Evolutionary conservation across 345 rosid species (phyloP).

Genomic region (Hevea brasiliensis): DNA sequence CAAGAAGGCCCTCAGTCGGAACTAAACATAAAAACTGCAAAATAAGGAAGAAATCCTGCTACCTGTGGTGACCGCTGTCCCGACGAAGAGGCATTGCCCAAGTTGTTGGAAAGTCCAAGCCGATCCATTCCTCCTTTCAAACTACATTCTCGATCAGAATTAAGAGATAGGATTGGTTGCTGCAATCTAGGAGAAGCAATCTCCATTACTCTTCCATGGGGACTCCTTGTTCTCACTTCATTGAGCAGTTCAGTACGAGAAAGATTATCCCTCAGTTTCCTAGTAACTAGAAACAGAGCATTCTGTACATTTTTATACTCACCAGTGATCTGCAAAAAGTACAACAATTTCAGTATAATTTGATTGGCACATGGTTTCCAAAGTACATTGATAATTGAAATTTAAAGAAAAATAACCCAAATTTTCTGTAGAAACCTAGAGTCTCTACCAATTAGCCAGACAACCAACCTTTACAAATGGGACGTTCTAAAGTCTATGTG

Average conservation of each 20-base stretch:
- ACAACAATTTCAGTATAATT: background rate
- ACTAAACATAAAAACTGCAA: conserved; percentile 2
- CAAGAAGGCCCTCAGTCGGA: conserved; percentile 17
- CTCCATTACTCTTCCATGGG: conserved; percentile 27
- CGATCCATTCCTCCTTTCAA: conserved; percentile 32
- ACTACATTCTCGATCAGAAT: conserved; percentile 24
- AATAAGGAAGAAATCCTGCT: conserved; percentile 12
- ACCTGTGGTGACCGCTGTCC: conserved; percentile 36
- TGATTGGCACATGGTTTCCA: conserved; percentile 8
- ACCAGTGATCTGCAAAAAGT: conserved; percentile 45
- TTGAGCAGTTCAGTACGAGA: conserved; percentile 35
- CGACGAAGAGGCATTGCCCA: conserved; percentile 19
- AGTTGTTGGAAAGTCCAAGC: conserved; percentile 29
- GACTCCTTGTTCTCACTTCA: conserved; percentile 25
- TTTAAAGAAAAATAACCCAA: background rate
- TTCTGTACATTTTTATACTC: conserved; percentile 42
- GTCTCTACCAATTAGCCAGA: conserved; percentile 2
- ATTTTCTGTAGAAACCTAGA: background rate
- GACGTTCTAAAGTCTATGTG: background rate
- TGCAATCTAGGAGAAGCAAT: conserved; percentile 22
- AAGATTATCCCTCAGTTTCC: conserved; percentile 39
- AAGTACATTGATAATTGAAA: conserved; percentile 2
- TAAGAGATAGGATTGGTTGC: too few relatives aligned
- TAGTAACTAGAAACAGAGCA: conserved; percentile 40
- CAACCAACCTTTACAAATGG: background rate